Evolutionary conservation across 1,284 basidiomycete genomes (phyloP).

Genomic region (Pseudozyma pruni): DNA sequence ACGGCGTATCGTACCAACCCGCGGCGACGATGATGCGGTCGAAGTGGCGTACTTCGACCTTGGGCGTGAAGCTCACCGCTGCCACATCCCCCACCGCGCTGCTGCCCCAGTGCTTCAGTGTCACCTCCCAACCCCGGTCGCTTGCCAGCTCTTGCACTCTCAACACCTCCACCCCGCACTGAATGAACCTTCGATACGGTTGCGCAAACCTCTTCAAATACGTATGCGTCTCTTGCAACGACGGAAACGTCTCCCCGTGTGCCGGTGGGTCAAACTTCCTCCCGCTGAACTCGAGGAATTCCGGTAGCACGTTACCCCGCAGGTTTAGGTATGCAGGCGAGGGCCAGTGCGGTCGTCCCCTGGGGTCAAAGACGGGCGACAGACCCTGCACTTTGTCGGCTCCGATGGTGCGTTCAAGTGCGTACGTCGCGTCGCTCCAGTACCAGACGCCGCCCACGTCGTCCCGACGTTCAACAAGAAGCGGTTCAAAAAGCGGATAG

Average conservation of each 20-base stretch:
- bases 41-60: slow-evolving; percentile 14
- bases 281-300: slow-evolving; percentile 54
- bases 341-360: slow-evolving; percentile 54
- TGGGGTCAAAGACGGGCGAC: slow-evolving; percentile 30
- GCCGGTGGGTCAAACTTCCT: slow-evolving; percentile 40
- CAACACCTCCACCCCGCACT: slow-evolving; percentile 47
- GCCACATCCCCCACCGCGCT: not conserved
- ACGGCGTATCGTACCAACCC: slow-evolving; percentile 58
- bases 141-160: slow-evolving; percentile 44
- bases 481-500: slow-evolving; percentile 33
- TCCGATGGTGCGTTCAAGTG: slow-evolving; percentile 29
- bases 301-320: slow-evolving; percentile 59
- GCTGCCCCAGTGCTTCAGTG: slow-evolving; percentile 33
- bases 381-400: slow-evolving; percentile 24
- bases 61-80: slow-evolving; percentile 22
- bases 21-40: slow-evolving; percentile 53
- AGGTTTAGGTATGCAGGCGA: slow-evolving; percentile 57
- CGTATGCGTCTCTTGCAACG: slow-evolving; percentile 50
- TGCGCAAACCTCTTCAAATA: slow-evolving; percentile 46
- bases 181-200: slow-evolving; percentile 31
- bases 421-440: slow-evolving; percentile 42
- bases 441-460: slow-evolving; percentile 63
- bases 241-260: slow-evolving; percentile 51
- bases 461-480: slow-evolving; percentile 52
- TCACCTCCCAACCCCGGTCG: slow-evolving; percentile 39